Base-by-base conservation (phyloP, 2,329 filamentous ascomycete genomes). In the Colletotrichum musicola region DNA sequence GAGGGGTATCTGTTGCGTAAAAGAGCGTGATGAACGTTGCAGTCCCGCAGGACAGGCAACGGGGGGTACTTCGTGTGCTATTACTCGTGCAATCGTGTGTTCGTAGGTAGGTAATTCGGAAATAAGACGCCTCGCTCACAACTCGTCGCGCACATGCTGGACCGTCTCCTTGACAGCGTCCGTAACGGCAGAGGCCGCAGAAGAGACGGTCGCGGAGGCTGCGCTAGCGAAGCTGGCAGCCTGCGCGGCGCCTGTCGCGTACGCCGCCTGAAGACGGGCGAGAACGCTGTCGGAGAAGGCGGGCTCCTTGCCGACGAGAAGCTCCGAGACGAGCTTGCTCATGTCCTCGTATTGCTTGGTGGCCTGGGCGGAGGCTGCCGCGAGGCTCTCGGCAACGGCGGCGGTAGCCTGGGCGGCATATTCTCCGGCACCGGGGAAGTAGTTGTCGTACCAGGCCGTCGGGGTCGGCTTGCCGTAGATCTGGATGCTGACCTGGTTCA, bases 201-300 rank as follows among this genome's bases (percentile, higher is more conserved):
- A 69, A 18, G 63, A 62, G 12, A 70, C 71, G 5, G 72, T 75
- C 5, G 69, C 74, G 3, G 73, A 75, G 1, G 80, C 81, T 18
- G 71, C 80, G 51, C 77, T 80, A 14, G 78, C 78, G 18, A 80
- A 69, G 67, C 82, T 85, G 12, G 84, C 84, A 7, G 86, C 82
- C 0, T 84, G 89, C 0, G 88, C 84, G 2, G 87, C 81, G 1
- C 89, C 91, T 0, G 90, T 93, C 25, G 89, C 88, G 75, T 95
- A 96, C 0, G 89, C 92, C 3, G 87, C 90, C 64, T 88, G 88
- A 13, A 97, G 85, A 59, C 92, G 88, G 60, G 84, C 89, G 79
- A 94, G 89, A 3, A 95, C 91, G 68, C 92, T 94, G 75, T 97
- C 92, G 0, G 91, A 94, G 74, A 94, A 97, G 14, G 90, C 89